phyloP scores from a whole-genome alignment of 2,329 filamentous ascomycete genomes.

The Phoma sp. region DNA sequence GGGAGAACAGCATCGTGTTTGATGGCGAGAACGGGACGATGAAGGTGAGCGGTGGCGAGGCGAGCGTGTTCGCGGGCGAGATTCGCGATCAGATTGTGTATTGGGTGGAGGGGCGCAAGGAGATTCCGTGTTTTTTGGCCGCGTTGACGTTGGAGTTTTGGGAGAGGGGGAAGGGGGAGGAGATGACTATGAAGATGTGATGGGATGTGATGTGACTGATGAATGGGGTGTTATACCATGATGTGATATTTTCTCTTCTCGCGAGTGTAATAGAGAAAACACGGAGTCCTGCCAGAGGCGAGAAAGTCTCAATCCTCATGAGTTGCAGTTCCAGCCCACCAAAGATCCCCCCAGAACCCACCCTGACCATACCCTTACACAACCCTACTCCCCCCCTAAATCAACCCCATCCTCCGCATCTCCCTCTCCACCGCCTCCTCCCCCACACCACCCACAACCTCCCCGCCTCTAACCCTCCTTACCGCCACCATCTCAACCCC shows the following conservation, averaged over 20 bases:
- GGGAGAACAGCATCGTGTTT: slow-evolving; percentile 71
- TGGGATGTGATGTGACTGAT: too few species aligned
- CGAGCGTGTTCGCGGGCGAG: slow-evolving; percentile 82
- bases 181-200: slow-evolving; percentile 29
- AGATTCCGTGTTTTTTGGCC: slow-evolving; percentile 90
- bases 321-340: too few species aligned
- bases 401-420: slow-evolving; percentile 35
- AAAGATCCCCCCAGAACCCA: too few species aligned
- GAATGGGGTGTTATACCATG: too few species aligned
- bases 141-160: slow-evolving; percentile 93
- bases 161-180: slow-evolving; percentile 61
- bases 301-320: too few species aligned
- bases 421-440: slow-evolving; percentile 24
- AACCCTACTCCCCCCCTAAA: background rate
- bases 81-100: slow-evolving; percentile 89
- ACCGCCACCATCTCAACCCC: background rate
- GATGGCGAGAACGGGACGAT: slow-evolving; percentile 94
- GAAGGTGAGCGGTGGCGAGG: slow-evolving; percentile 92
- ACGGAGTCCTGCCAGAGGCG: too few species aligned
- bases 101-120: slow-evolving; percentile 93
- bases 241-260: too few species aligned
- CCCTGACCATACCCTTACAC: too few species aligned
- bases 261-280: too few species aligned
- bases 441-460: background rate
- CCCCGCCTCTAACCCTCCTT: background rate